Base-by-base conservation (phyloP, 306 rosid species). In the Hippophae rhamnoides region DNA sequence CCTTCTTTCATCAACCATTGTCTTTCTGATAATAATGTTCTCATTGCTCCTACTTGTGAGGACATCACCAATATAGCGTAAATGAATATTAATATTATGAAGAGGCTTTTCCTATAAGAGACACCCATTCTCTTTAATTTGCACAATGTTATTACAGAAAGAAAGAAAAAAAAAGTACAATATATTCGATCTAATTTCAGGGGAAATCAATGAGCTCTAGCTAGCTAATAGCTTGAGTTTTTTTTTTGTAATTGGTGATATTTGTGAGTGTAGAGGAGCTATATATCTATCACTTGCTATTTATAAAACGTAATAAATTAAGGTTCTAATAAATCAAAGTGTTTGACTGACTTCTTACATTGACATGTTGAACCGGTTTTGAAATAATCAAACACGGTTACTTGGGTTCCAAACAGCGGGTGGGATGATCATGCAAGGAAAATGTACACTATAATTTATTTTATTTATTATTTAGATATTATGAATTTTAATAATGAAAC, bases 31-130 rank as follows among this genome's bases (percentile, higher is more conserved):
- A 52, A 69, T 66, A 83, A 57, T 0, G 72, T 61, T 65, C 90
- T 86, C 13, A 55, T 54, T 44, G 55, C 81, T 58, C 72, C 95
- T 38, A 60, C 6, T 60, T 75, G 57, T 58, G 76, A 43, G 43
- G 27, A 72, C 41, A 46, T 66, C 10, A 77, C 57, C 59, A 77
- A 7, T 43, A 72, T 44, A 11, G 43, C 43, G 40, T 77, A 54
- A 18, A 81, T 62, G 43, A 76, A 56, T 18, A 18, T 0, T 31
- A 76, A 6, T 57, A 63, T n/a, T 1, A 25, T 57, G n/a, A 81
- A 70, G 14, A 83, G 6, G 26, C 60, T 42, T 59, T 58, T 74
- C 13, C 47, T 69, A 53, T 54, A 43, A 52, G 44, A 53, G 11
- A 69, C 27, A 56, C 69, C 73, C 82, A 59, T 68, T 7, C 54